Evolutionary conservation across 495 filamentous ascomycete species (phyloP), one percentile per base, ranked within the genome.

Genomic region (Barbatosphaeria neglecta): DNA sequence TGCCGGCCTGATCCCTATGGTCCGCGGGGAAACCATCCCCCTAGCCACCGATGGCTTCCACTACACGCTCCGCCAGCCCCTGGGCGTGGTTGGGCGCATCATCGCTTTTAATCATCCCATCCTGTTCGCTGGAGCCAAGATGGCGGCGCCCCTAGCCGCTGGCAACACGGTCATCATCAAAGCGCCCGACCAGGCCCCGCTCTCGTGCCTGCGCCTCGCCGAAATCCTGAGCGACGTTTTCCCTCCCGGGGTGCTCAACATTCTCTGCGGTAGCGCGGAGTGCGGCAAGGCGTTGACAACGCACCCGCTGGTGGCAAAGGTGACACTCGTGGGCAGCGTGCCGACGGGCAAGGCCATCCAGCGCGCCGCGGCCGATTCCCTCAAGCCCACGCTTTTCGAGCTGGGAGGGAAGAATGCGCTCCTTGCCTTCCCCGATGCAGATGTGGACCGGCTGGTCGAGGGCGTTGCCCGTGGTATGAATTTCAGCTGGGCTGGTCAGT

Each of bases 401-500:
- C 89, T 86, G 3, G 86, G 86, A 25, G 86, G 86, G 45, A 92
- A 92, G 63, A 82, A 77, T 2, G 84, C 86, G 7, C 65, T 89
- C 15, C 50, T 92, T 35, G 75, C 90, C 27, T 90, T 90, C 55
- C 76, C 79, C 35, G 86, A 92, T 54, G 82, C 83, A 1, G 83
- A 92, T 54, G 58, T 92, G 25, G 83, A 87, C 22, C 84, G 90
- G 61, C 84, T 86, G 45, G 86, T 90, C 64, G 84, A 82, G 4
- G 90, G 86, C 84, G 80, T 84, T 59, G 89, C 89, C 77, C 87
- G 86, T 48, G 86, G 86, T 62, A 88, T 90, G 60, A 90, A 81
- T 78, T 90, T 76, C 74, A 90, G 89, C 74, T 85, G 90, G 57
- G 57, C 45, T 43, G 38, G 38, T 19, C 38, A 41, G 38, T 41